Conservation (phyloP, 1,284 basidiomycete genomes). For the Mycosarcoma mackinlayi region DNA sequence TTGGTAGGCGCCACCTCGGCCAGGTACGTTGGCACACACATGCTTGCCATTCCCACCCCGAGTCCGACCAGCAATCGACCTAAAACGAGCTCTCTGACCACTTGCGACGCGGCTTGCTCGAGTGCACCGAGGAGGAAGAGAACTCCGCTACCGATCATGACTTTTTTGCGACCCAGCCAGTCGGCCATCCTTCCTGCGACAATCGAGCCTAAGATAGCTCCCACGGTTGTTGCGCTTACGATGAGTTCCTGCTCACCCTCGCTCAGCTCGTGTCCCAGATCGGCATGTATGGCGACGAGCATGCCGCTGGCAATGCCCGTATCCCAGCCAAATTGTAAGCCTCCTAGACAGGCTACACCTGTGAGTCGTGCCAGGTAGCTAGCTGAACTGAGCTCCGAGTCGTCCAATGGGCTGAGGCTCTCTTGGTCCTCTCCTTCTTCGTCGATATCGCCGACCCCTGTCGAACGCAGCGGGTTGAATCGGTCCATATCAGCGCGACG, state of each 20-base stretch:
- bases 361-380: slow-evolving; percentile 49
- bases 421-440: slow-evolving; percentile 13
- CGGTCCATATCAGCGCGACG: slow-evolving; percentile 21
- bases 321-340: slow-evolving; percentile 57
- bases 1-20: slow-evolving; percentile 57
- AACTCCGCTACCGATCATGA: slow-evolving; percentile 53
- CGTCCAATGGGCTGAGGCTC: slow-evolving; percentile 21
- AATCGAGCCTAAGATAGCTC: slow-evolving; percentile 58
- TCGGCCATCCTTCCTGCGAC: slow-evolving; percentile 50
- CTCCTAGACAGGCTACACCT: slow-evolving; percentile 48
- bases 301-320: slow-evolving; percentile 56
- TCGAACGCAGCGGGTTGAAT: slow-evolving; percentile 18
- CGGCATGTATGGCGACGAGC: slow-evolving; percentile 56
- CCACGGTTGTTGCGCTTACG: slow-evolving; percentile 58
- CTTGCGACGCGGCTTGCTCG: slow-evolving; percentile 60
- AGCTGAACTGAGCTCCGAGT: slow-evolving; percentile 27
- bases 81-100: slow-evolving; percentile 57
- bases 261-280: slow-evolving; percentile 55
- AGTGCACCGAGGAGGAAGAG: slow-evolving; percentile 59
- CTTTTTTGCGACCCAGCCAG: slow-evolving; percentile 53
- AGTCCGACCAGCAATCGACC: slow-evolving; percentile 56
- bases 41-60: slow-evolving; percentile 58
- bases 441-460: slow-evolving; percentile 4
- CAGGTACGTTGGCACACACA: slow-evolving; percentile 56
- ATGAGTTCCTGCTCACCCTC: slow-evolving; percentile 62